A percentile compares a stretch with the other conserved stretches of the same genome.
These are phyloP conservation scores for Mycotypha africana DNA, from an alignment of 371 early-diverging fungal genomes.

Conservation along the genomic window DNA sequence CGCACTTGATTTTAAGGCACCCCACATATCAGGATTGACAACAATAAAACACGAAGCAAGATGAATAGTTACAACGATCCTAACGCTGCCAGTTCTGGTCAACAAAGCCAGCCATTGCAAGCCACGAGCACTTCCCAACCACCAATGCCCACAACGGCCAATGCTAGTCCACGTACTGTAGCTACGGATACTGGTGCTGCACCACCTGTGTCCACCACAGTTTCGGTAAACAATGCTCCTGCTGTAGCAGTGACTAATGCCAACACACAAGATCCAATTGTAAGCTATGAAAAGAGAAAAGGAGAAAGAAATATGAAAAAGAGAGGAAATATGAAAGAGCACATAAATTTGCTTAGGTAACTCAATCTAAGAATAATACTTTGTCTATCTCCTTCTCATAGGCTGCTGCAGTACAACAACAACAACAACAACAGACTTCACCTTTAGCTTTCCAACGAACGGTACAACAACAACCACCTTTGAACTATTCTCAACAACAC, in stretches of 20 bases:
- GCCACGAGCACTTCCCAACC: constrained; percentile 6
- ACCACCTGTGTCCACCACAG: too few species aligned
- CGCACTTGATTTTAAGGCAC: constrained; percentile 2
- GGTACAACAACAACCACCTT: neutral
- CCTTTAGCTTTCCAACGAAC: neutral
- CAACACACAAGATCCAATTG: constrained; percentile 6
- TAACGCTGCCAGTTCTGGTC: neutral
- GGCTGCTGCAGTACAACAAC: constrained; percentile 7
- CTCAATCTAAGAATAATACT: neutral
- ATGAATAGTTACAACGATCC: constrained; percentile 10
- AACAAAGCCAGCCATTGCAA: constrained; percentile 9
- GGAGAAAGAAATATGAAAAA: too few species aligned
- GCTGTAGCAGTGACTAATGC: neutral
- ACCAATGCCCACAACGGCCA: neutral
- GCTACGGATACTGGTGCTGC: too few species aligned
- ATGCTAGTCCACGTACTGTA: neutral
- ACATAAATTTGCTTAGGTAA: too few species aligned
- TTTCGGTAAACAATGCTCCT: too few species aligned
- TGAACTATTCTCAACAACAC: constrained; percentile 9
- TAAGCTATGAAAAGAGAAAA: too few species aligned
- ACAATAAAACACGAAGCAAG: too few species aligned
- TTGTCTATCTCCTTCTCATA: neutral
- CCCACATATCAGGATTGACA: neutral
- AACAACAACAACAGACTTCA: neutral
- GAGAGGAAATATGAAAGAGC: too few species aligned